phyloP scores from a whole-genome alignment of 176 grass and related monocot genomes.

The Hsuehochloa calcarea region DNA sequence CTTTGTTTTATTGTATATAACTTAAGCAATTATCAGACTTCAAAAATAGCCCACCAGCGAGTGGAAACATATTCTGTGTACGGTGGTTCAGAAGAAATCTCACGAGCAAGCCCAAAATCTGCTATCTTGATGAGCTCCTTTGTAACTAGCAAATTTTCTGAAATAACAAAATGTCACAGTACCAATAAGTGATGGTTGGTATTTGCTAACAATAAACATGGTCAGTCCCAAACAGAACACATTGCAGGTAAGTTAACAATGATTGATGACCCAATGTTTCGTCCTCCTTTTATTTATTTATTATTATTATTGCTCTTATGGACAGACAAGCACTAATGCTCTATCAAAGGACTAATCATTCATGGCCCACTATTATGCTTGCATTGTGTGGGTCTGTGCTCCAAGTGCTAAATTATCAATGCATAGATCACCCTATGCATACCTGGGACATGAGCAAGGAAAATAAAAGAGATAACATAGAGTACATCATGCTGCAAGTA shows the following conservation, averaged over 20 bases:
- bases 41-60: constrained; percentile 60
- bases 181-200: background rate
- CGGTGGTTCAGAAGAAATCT: constrained; percentile 82
- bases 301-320: background rate
- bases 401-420: background rate
- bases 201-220: background rate
- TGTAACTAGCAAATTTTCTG: constrained; percentile 92
- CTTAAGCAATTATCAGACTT: constrained; percentile 13
- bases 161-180: constrained; percentile 33
- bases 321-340: background rate
- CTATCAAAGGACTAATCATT: background rate
- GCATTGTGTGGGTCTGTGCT: background rate
- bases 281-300: background rate
- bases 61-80: constrained; percentile 99
- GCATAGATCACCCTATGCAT: background rate
- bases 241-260: constrained; percentile 2
- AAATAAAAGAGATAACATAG: background rate
- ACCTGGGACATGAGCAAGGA: background rate
- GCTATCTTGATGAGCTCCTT: constrained; percentile 91
- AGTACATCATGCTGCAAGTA: background rate
- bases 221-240: constrained; percentile 5
- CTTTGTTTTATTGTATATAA: background rate
- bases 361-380: background rate
- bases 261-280: background rate
- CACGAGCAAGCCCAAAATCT: constrained; percentile 98